These are phyloP conservation scores for Tephrocybe sp. DNA, from an alignment of 768 basidiomycete genomes.

Conservation along the genomic window DNA sequence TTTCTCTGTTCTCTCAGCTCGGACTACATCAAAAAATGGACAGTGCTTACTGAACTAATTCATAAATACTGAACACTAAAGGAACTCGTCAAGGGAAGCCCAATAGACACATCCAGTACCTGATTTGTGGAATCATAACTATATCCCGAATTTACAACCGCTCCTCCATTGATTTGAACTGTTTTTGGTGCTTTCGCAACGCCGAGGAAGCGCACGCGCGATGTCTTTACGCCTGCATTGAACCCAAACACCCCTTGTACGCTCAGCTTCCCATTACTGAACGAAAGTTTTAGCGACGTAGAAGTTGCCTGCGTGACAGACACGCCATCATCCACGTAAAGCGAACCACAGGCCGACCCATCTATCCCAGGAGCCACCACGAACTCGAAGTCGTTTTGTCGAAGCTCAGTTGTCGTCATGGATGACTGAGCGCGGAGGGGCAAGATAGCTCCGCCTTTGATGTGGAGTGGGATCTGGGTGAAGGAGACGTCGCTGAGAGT, in stretches of 20 bases:
- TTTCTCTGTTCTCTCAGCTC: too few species aligned
- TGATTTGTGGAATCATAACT: conserved; percentile 36
- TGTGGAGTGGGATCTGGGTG: conserved; percentile 62
- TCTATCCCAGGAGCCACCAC: conserved; percentile 57
- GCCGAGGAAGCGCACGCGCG: conserved; percentile 38
- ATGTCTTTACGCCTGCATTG: conserved; percentile 34
- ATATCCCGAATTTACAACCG: conserved; percentile 19
- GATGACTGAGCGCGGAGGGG: conserved; percentile 55
- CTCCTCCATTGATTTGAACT: conserved; percentile 30
- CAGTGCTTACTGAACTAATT: too few species aligned
- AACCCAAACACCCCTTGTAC: conserved; percentile 40
- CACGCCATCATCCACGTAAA: conserved; percentile 70
- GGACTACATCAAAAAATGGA: too few species aligned
- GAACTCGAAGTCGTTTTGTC: conserved; percentile 58
- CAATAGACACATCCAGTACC: conserved; percentile 46
- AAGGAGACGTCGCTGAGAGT: conserved; percentile 48
- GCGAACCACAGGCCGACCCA: conserved; percentile 50
- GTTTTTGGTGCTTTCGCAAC: conserved; percentile 28
- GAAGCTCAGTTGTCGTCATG: conserved; percentile 60
- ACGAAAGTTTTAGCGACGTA: conserved; percentile 36
- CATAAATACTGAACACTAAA: conserved; percentile 30
- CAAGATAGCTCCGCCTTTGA: conserved; percentile 58
- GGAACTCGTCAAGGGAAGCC: conserved; percentile 31
- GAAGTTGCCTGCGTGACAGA: conserved; percentile 35
- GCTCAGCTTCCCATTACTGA: conserved; percentile 26